Evolutionary conservation across 805 yeast genomes (phyloP).

Genomic region (Wickerhamomyces bovis): DNA sequence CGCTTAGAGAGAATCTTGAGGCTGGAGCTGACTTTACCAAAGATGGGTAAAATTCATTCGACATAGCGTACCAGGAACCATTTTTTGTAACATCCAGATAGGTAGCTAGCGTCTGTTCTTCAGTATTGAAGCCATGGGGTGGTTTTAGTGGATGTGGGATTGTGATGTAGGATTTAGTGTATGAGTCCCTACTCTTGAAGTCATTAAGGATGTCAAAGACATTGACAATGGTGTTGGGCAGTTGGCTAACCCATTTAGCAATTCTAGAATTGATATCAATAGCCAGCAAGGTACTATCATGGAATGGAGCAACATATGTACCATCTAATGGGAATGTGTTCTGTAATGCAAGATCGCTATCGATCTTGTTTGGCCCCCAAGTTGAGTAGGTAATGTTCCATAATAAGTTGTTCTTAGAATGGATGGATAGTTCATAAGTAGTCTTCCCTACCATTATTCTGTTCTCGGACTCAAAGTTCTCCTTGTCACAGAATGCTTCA

Average conservation of each 20-base stretch:
- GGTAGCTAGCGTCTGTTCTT: conserved; percentile 38
- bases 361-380: conserved; percentile 91
- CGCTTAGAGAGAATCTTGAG: conserved; percentile 47
- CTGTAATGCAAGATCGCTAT: conserved; percentile 43
- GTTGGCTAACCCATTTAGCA: conserved; percentile 72
- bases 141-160: conserved; percentile 62
- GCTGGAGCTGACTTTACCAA: conserved; percentile 74
- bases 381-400: conserved; percentile 85
- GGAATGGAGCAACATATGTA: conserved; percentile 76
- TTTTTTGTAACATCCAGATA: conserved; percentile 58
- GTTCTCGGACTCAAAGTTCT: conserved; percentile 24
- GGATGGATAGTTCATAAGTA: conserved; percentile 67
- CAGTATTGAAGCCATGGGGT: conserved; percentile 17
- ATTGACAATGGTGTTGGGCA: conserved; percentile 67
- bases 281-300: conserved; percentile 74
- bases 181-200: conserved; percentile 10
- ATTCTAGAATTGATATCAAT: conserved; percentile 61
- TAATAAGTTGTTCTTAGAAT: conserved; percentile 59
- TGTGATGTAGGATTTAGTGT: conserved; percentile 33
- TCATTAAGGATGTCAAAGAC: conserved; percentile 67
- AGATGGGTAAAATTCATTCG: conserved; percentile 71
- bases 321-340: conserved; percentile 60
- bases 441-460: conserved; percentile 63
- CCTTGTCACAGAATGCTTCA: conserved; percentile 4
- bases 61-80: conserved; percentile 83